phyloP scores from a whole-genome alignment of 768 basidiomycete genomes.

The Psilocybe cubensis region DNA sequence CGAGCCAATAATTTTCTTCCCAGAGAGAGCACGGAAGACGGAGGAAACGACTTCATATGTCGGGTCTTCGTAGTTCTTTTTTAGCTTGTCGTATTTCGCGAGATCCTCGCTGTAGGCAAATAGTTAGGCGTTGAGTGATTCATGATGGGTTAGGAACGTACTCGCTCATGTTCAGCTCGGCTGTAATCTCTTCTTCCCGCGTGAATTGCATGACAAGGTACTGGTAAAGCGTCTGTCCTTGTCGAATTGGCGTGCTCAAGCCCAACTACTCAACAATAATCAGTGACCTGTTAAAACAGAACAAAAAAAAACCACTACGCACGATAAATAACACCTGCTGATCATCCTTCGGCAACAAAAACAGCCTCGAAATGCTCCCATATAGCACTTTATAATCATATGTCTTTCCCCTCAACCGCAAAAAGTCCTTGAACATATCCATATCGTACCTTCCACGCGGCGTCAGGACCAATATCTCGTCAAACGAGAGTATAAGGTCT shows the following conservation, averaged over 20 bases:
- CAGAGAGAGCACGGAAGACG: conserved; percentile 89
- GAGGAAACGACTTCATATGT: conserved; percentile 95
- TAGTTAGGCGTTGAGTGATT: neutral
- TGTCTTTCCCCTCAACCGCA: conserved; percentile 96
- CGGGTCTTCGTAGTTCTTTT: conserved; percentile 93
- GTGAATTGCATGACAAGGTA: conserved; percentile 98
- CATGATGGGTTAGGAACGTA: conserved; percentile 41
- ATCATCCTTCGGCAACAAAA: conserved; percentile 96
- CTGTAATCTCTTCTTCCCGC: conserved; percentile 96
- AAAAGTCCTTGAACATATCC: conserved; percentile 95
- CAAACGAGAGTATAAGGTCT: conserved; percentile 91
- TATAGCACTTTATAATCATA: conserved; percentile 99
- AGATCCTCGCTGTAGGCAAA: conserved; percentile 64
- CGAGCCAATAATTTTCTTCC: conserved; percentile 89
- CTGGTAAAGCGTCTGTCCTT: conserved; percentile 97
- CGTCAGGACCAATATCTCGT: conserved; percentile 92
- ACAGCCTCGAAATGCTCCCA: conserved; percentile 82
- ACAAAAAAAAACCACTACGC: conserved; percentile 30
- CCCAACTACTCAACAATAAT: conserved; percentile 61
- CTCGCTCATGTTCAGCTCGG: conserved; percentile 93
- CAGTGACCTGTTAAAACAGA: conserved; percentile 2
- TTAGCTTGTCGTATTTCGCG: conserved; percentile 78
- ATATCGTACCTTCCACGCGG: conserved; percentile 97
- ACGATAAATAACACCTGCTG: conserved; percentile 95
- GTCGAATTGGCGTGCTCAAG: conserved; percentile 90